Conservation (phyloP, 129 eudicot genomes). For the Chrysanthemum lavandulifolium region DNA sequence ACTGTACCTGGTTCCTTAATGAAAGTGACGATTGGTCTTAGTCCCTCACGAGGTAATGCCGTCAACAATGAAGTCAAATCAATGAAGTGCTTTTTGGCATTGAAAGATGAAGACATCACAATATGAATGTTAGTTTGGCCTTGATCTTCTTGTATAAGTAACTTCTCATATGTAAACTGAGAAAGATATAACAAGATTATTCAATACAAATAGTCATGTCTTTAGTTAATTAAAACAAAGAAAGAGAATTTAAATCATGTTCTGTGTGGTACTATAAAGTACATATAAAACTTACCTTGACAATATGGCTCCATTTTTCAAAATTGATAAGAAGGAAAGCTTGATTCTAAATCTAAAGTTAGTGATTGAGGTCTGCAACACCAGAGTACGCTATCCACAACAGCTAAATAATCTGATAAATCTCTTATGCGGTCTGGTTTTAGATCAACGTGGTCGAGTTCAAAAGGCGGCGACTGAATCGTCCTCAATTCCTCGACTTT, state of each 20-base stretch:
- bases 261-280: no score
- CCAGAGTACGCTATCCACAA: background rate
- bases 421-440: background rate
- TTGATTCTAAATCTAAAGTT: background rate
- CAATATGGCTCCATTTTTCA: background rate
- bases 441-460: background rate
- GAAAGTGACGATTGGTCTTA: no score
- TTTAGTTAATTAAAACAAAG: no score
- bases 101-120: background rate
- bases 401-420: background rate
- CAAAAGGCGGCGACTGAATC: background rate
- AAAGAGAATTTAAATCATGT: background rate
- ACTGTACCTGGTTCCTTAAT: no score
- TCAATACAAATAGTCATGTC: no score
- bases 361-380: background rate
- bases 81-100: no score
- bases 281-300: background rate
- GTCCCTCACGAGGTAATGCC: no score
- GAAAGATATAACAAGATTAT: no score
- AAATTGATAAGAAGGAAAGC: no score
- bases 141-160: background rate
- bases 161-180: background rate
- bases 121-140: background rate
- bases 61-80: no score
- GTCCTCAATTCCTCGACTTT: background rate